Conservation (phyloP, 306 rosid genomes). For the Cucurbita pepo region DNA sequence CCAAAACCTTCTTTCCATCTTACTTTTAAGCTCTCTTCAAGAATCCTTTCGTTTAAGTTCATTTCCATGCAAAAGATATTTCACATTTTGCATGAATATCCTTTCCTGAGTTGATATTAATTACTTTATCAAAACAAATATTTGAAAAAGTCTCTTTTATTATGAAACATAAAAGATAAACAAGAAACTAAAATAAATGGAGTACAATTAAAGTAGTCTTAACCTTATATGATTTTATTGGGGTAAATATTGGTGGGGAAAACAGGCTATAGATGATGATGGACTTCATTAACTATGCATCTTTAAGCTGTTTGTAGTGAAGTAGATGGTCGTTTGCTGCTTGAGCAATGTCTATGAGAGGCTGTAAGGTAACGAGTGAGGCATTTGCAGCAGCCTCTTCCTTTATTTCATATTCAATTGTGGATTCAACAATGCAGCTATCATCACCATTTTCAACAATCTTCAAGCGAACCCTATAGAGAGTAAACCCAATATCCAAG, state of each 20-base stretch:
- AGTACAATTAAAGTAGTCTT: neutral
- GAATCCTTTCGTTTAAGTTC: too few relatives aligned
- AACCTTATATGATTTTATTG: neutral
- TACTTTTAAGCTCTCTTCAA: too few relatives aligned
- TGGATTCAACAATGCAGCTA: slow-evolving; percentile 25
- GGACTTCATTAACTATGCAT: neutral
- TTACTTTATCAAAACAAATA: too few relatives aligned
- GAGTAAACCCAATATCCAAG: slow-evolving; percentile 38
- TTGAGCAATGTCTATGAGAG: slow-evolving; percentile 8
- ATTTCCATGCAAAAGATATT: too few relatives aligned
- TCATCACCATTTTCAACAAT: slow-evolving; percentile 23
- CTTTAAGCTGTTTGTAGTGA: neutral
- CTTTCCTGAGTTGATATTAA: too few relatives aligned
- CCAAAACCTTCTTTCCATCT: too few relatives aligned
- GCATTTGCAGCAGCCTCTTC: slow-evolving; percentile 41
- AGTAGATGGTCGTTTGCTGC: neutral
- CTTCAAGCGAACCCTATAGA: slow-evolving; percentile 27
- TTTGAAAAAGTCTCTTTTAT: too few relatives aligned
- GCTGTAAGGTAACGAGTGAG: slow-evolving; percentile 24
- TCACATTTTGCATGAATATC: too few relatives aligned
- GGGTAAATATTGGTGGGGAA: neutral
- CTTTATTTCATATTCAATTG: slow-evolving; percentile 38
- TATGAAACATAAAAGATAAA: neutral
- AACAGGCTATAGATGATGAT: neutral
- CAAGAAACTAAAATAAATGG: neutral